Evolutionary conservation across 371 early-diverging fungal genomes (phyloP).

Genomic region (Mucor sp.): DNA sequence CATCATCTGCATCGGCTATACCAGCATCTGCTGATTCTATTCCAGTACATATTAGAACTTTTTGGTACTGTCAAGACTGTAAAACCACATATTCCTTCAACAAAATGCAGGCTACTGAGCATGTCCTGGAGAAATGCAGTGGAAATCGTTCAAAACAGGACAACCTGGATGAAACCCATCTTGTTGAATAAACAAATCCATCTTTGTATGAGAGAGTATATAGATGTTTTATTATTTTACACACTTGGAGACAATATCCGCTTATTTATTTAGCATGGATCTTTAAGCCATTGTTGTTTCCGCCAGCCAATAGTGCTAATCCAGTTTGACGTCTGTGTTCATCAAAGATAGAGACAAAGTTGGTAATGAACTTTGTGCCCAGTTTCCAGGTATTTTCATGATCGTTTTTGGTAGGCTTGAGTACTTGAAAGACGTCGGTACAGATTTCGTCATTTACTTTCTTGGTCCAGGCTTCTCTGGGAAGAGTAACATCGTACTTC

Average conservation of each 20-base stretch:
- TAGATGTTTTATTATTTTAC: background rate
- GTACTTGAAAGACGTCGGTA: background rate
- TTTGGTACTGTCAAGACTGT: conserved; percentile 42
- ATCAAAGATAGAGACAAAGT: conserved; percentile 1
- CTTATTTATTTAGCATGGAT: background rate
- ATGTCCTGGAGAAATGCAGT: background rate
- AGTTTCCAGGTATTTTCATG: conserved; percentile 7
- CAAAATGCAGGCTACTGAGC: conserved; percentile 12
- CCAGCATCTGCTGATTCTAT: conserved; percentile 28
- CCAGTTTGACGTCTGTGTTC: background rate
- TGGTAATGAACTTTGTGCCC: conserved; percentile 9
- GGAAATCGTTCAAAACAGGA: background rate
- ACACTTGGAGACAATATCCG: background rate
- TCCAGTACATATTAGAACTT: conserved; percentile 29
- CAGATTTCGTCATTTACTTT: background rate
- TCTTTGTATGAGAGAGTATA: background rate
- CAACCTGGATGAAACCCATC: background rate
- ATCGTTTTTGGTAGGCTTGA: background rate
- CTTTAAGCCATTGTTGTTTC: background rate
- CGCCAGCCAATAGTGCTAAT: background rate
- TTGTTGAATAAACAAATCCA: background rate
- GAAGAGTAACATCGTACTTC: conserved; percentile 4
- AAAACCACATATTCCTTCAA: conserved; percentile 15
- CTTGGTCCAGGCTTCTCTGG: conserved; percentile 7
- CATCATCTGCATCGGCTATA: conserved; percentile 36